Evolutionary conservation across 1,284 basidiomycete species (phyloP).

Genomic region (Ustanciosporium gigantosporum): DNA sequence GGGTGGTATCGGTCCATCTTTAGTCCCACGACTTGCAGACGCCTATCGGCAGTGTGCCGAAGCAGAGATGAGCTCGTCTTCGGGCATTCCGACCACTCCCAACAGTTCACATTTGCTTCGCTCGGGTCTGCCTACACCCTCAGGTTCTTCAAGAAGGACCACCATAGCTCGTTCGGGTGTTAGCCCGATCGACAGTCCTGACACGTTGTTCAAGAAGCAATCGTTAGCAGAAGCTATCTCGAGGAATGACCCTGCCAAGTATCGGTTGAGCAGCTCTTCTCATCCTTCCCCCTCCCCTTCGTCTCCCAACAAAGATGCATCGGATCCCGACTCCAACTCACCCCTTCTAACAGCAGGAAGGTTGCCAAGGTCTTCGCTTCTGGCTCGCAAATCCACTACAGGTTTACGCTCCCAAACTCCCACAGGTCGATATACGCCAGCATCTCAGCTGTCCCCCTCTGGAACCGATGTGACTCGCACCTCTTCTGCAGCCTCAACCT

Average conservation of each 20-base stretch:
- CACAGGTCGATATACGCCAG: slow-evolving; percentile 4
- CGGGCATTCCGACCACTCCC: slow-evolving; percentile 40
- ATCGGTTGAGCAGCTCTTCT: slow-evolving; percentile 16
- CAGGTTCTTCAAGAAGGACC: slow-evolving; percentile 6
- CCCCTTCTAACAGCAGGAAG: slow-evolving; percentile 27
- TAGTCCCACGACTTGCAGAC: no score
- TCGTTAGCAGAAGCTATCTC: slow-evolving; percentile 41
- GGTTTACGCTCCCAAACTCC: slow-evolving; percentile 30
- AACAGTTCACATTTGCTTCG: slow-evolving; percentile 30
- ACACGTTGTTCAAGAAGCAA: slow-evolving; percentile 35
- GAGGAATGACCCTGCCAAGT: slow-evolving; percentile 39
- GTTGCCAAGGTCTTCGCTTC: slow-evolving; percentile 20
- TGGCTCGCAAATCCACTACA: slow-evolving; percentile 22
- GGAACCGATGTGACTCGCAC: not conserved
- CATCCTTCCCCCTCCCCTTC: slow-evolving; percentile 8
- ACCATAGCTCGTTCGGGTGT: slow-evolving; percentile 7
- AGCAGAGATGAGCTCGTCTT: slow-evolving; percentile 10
- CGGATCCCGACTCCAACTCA: slow-evolving; percentile 17
- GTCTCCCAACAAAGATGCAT: slow-evolving; percentile 5
- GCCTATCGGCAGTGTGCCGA: no score
- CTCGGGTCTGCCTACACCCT: slow-evolving; percentile 35
- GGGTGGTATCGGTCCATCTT: no score
- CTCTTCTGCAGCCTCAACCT: not conserved
- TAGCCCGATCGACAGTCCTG: slow-evolving; percentile 33
- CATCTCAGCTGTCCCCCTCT: slow-evolving; percentile 15